These are phyloP conservation scores for Leucaena leucocephala DNA, from an alignment of 306 rosid genomes.

Conservation along the genomic window DNA sequence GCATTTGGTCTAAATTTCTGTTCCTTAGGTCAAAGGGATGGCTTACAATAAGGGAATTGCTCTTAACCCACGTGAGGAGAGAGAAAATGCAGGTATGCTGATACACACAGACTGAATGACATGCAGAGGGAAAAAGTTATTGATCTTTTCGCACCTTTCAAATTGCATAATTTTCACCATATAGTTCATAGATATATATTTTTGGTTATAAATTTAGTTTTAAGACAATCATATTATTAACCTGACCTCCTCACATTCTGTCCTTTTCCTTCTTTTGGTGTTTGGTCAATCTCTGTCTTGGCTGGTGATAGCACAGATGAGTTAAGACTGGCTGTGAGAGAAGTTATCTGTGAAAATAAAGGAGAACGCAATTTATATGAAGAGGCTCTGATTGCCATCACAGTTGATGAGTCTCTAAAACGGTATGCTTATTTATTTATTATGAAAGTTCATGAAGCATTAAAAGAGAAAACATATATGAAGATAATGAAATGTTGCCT, in stretches of 20 bases:
- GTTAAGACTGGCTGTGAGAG: conserved; percentile 90
- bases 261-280: neutral
- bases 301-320: conserved; percentile 60
- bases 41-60: conserved; percentile 72
- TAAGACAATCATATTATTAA: conserved; percentile 26
- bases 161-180: conserved; percentile 22
- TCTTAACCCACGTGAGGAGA: conserved; percentile 71
- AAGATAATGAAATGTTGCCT: conserved; percentile 22
- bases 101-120: conserved; percentile 16
- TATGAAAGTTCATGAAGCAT: neutral
- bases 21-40: conserved; percentile 85
- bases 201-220: conserved; percentile 24
- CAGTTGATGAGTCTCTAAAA: conserved; percentile 79
- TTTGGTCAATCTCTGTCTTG: conserved; percentile 26
- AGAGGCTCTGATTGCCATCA: conserved; percentile 84
- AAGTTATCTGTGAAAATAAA: conserved; percentile 70
- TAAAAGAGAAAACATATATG: conserved; percentile 5
- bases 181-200: neutral
- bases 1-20: conserved; percentile 16
- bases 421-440: conserved; percentile 50
- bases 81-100: conserved; percentile 80
- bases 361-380: conserved; percentile 66
- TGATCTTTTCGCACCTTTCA: conserved; percentile 24
- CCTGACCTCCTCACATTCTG: conserved; percentile 7
- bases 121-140: neutral